These are phyloP conservation scores for Isabelozyma pseudorhagii DNA, from an alignment of 805 yeast species.

Conservation along the genomic window DNA sequence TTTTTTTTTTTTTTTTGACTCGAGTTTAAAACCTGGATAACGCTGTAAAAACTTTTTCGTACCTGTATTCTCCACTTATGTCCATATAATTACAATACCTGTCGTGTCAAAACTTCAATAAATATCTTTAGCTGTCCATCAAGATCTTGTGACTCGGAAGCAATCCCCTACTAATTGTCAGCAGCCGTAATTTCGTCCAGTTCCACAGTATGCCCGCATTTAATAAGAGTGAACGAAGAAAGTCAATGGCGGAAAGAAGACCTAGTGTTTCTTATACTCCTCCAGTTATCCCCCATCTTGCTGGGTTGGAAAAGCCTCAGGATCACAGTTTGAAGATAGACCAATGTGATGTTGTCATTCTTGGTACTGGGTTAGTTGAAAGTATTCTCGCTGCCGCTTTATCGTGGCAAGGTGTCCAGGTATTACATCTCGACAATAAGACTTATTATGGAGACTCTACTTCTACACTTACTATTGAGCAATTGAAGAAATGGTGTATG, in stretches of 20 bases:
- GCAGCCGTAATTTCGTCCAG: neutral
- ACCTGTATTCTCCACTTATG: neutral
- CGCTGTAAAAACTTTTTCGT: neutral
- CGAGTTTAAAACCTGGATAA: neutral
- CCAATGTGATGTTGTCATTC: conserved; percentile 78
- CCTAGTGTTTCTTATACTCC: conserved; percentile 42
- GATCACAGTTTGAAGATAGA: conserved; percentile 61
- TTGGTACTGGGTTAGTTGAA: conserved; percentile 91
- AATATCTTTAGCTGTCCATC: neutral
- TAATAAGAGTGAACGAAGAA: conserved; percentile 36
- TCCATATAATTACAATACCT: neutral
- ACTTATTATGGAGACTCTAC: conserved; percentile 85
- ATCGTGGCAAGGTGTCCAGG: conserved; percentile 98
- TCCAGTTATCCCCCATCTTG: conserved; percentile 62
- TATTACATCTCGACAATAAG: conserved; percentile 83
- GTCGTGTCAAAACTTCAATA: neutral
- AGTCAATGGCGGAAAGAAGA: conserved; percentile 45
- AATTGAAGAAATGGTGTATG: conserved; percentile 77
- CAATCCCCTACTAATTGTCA: no score
- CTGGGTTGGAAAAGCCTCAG: conserved; percentile 73
- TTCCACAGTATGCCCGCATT: conserved; percentile 5
- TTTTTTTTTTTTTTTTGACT: neutral
- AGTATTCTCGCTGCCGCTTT: conserved; percentile 88
- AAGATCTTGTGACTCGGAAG: no score
- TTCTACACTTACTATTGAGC: conserved; percentile 85